Evolutionary conservation across 768 basidiomycete species (phyloP), one percentile per base, ranked within the genome.

Genomic region (Cyclocybe cylindracea): DNA sequence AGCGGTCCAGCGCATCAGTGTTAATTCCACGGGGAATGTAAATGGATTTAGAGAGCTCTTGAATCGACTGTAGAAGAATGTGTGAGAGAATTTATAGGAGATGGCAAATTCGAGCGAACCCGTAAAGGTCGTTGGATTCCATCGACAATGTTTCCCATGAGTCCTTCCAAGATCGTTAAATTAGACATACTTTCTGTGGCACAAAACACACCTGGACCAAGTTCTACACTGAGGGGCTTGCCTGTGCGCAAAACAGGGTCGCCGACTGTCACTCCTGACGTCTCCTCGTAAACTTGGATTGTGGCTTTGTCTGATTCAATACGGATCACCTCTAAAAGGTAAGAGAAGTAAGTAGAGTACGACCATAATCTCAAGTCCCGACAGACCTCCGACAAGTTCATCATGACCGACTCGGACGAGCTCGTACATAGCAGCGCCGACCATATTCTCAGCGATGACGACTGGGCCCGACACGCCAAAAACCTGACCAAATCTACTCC

Each of bases 141-240:
- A 73, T 98, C 95, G 61, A 96, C 94, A 63, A 99, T 99, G 69
- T 99, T 98, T n/a, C 86, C 87, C 97, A 99, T 98, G 52, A 99
- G 75, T 61, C 97, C 96, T 97, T 53, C 2, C 24, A 14, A 5
- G 18, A 13, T 16, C 38, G 8, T 14, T 44, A 69, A 80, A 50
- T 18, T 14, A 29, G 4, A 7, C 5, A 34, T 11, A 2, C 6
- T 44, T 31, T 14, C 5, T 9, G 3, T 39, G 45, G 34, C 13
- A 48, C 11, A 4, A 11, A 18, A 37, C 53, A 18, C 65, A 94
- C 95, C 96, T 64, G 97, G 97, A 33, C 97, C 97, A 37, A 99
- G 82, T 70, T 99, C 97, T 52, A 98, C 97, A 68, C 91, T 94
- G 50, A 99, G 83, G 31, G 97, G 97, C 70, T 99, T 99, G 41